Percentiles rank a stretch among this genome's conserved stretches.
phyloP scores from a whole-genome alignment of 257 asterid genomes.

The Solanum piurae region DNA sequence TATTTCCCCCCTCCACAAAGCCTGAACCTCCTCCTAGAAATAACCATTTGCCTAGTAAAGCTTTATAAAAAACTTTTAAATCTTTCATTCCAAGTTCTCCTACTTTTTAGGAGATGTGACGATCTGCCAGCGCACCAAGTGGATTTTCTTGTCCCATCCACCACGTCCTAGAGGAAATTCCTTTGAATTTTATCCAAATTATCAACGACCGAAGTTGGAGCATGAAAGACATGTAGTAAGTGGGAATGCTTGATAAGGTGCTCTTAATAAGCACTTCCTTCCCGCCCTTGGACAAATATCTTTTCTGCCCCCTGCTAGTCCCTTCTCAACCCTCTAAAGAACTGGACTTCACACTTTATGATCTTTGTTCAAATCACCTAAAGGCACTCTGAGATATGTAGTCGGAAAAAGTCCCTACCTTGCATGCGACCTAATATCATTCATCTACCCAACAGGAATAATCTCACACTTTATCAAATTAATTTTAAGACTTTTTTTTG shows the following conservation, averaged over 20 bases:
- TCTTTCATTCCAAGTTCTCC: background rate
- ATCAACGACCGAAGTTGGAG: background rate
- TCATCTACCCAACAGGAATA: background rate
- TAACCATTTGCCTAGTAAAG: background rate
- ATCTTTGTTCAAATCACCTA: background rate
- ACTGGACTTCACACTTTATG: background rate
- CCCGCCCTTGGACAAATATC: background rate
- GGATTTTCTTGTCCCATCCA: background rate
- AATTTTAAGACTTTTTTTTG: too few species aligned
- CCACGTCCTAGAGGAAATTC: background rate
- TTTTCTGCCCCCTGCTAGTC: background rate
- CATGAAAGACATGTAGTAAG: background rate
- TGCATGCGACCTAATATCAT: background rate
- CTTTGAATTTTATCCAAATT: background rate
- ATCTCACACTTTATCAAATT: background rate
- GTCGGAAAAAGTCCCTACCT: background rate
- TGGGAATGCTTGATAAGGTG: background rate
- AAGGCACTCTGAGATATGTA: background rate
- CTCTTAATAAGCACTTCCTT: background rate
- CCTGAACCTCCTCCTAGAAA: background rate
- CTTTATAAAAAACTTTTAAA: background rate
- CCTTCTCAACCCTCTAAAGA: background rate
- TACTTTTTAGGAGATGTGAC: background rate
- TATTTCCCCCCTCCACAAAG: background rate
- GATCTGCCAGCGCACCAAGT: background rate